Conservation (phyloP, 2,329 filamentous ascomycete species). For the Colletotrichum scovillei region DNA sequence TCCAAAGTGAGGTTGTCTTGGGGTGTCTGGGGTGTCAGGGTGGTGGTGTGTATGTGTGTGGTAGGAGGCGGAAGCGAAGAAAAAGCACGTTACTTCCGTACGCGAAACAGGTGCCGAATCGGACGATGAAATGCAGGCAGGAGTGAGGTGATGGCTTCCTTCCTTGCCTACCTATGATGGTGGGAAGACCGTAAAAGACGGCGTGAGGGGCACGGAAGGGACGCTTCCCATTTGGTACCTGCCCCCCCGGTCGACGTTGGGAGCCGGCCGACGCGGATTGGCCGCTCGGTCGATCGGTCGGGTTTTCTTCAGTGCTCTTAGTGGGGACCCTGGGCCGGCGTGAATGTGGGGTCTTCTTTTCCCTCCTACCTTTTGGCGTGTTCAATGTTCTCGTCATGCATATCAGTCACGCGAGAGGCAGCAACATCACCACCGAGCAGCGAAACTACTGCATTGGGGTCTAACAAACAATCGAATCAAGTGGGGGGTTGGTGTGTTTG, state of each 20-base stretch:
- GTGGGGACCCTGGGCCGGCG: background rate
- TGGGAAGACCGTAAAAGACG: background rate
- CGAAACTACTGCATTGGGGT: background rate
- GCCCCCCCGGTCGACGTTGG: background rate
- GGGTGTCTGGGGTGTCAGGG: background rate
- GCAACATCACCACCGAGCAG: background rate
- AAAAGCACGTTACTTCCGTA: slow-evolving; percentile 5
- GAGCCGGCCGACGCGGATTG: background rate
- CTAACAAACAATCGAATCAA: background rate
- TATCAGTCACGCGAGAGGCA: background rate
- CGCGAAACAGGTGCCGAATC: slow-evolving; percentile 10
- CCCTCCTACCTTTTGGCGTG: background rate
- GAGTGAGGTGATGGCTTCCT: slow-evolving; percentile 26
- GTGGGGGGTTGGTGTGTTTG: background rate
- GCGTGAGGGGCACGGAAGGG: too few relatives aligned
- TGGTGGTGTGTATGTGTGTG: background rate
- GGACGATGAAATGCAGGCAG: slow-evolving; percentile 14
- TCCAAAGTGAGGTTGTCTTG: background rate
- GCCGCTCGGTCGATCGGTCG: slow-evolving; percentile 8
- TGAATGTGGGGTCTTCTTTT: background rate
- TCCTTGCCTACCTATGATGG: too few relatives aligned
- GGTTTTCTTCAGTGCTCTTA: slow-evolving; percentile 13
- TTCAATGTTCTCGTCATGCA: slow-evolving; percentile 1
- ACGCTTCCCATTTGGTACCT: background rate
- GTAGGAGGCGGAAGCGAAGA: background rate